Percentiles rank a stretch among this genome's conserved stretches.
Conservation (phyloP, 1,284 basidiomycete species). For the Trichosporon asahii region DNA sequence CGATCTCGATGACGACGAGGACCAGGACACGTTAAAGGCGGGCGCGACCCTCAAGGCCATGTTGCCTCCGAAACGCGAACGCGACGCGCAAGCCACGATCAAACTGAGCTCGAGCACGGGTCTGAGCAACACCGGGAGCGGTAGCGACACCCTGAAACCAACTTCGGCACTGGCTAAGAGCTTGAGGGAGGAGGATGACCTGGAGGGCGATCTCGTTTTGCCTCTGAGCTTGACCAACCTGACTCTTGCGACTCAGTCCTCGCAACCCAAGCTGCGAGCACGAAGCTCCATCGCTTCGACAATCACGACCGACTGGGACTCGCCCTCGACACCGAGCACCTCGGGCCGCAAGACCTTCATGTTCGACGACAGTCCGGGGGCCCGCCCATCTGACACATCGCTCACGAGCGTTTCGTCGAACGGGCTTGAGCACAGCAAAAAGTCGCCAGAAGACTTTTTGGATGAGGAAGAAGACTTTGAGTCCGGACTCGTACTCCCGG, state of each 20-base stretch:
- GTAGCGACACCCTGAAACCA: neutral
- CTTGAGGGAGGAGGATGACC: constrained; percentile 20
- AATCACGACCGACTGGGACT: constrained; percentile 29
- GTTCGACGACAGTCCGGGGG: neutral
- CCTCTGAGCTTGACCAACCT: constrained; percentile 46
- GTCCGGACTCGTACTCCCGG: constrained; percentile 40
- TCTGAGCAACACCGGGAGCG: neutral
- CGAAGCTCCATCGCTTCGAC: constrained; percentile 38
- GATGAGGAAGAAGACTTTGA: constrained; percentile 46
- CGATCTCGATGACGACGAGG: constrained; percentile 43
- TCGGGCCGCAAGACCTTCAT: constrained; percentile 25
- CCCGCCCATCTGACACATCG: constrained; percentile 25
- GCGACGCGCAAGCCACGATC: constrained; percentile 18
- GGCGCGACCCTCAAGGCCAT: constrained; percentile 45
- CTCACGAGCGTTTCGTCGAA: constrained; percentile 34
- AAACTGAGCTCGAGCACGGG: constrained; percentile 10
- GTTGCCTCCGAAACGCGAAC: constrained; percentile 35
- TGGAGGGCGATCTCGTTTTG: constrained; percentile 44
- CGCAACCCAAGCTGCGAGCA: constrained; percentile 24
- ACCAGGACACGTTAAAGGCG: constrained; percentile 46
- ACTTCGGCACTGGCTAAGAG: neutral
- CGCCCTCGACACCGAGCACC: constrained; percentile 23
- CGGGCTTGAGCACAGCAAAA: constrained; percentile 23
- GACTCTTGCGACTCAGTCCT: constrained; percentile 35
- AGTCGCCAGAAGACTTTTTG: constrained; percentile 11